Evolutionary conservation across 1,284 basidiomycete genomes (phyloP).

Genomic region (Apiotrichum laibachii): DNA sequence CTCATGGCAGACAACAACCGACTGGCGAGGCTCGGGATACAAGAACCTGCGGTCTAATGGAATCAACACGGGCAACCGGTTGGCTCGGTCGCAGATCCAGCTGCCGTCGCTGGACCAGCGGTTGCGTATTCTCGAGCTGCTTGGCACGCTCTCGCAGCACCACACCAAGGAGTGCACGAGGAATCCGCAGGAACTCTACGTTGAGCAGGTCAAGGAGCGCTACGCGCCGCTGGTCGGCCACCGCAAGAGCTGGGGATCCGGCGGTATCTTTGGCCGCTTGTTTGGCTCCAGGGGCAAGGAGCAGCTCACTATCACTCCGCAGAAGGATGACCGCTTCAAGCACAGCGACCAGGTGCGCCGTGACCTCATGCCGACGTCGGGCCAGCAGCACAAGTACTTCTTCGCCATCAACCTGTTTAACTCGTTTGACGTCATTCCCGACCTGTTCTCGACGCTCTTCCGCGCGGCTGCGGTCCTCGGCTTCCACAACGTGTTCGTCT

Average conservation of each 20-base stretch:
- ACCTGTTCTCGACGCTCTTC: constrained; percentile 93
- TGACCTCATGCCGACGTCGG: constrained; percentile 41
- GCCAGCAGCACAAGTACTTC: constrained; percentile 81
- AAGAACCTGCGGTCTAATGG: constrained; percentile 14
- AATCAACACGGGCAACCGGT: constrained; percentile 25
- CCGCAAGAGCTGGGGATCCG: constrained; percentile 60
- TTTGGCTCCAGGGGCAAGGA: constrained; percentile 26
- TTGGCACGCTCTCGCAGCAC: constrained; percentile 79
- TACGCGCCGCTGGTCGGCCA: constrained; percentile 79
- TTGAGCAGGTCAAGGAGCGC: constrained; percentile 75
- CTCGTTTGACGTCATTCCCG: constrained; percentile 95
- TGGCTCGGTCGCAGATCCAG: constrained; percentile 40
- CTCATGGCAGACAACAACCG: constrained; percentile 2
- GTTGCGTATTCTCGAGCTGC: constrained; percentile 74
- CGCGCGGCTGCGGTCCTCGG: constrained; percentile 81
- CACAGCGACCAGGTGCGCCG: constrained; percentile 54
- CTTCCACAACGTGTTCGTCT: constrained; percentile 93
- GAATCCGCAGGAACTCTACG: constrained; percentile 74
- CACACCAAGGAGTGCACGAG: constrained; percentile 88
- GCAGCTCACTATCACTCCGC: constrained; percentile 23
- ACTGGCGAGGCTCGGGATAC: constrained; percentile 12
- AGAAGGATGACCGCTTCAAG: constrained; percentile 39
- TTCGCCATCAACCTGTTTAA: constrained; percentile 98
- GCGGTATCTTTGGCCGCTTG: constrained; percentile 51
- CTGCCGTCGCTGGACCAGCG: constrained; percentile 74